Conservation (phyloP, 2,329 filamentous ascomycete species). For the Thermothelomyces thermophilus region DNA sequence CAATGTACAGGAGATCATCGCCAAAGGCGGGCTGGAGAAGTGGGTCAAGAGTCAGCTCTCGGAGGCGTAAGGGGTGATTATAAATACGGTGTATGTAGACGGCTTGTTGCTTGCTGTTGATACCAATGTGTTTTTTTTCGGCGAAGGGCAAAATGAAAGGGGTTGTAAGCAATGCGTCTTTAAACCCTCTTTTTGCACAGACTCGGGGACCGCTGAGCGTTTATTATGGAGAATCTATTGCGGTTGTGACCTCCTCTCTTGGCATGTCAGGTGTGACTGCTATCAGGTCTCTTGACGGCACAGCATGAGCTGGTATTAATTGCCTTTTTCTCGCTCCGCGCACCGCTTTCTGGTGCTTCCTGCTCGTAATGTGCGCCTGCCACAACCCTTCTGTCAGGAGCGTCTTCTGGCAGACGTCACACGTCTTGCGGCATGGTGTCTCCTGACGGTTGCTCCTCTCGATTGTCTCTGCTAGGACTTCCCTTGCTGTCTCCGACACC, state of each 20-base stretch:
- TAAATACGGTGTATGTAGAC: slow-evolving; percentile 35
- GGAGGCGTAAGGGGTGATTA: slow-evolving; percentile 30
- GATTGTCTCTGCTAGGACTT: slow-evolving; percentile 47
- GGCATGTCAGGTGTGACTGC: background rate
- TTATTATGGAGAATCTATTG: background rate
- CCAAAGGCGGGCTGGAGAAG: slow-evolving; percentile 68
- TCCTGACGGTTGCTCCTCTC: slow-evolving; percentile 46
- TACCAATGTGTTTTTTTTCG: background rate
- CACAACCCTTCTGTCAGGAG: slow-evolving; percentile 49
- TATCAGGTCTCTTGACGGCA: slow-evolving; percentile 8
- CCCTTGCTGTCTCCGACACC: slow-evolving; percentile 42
- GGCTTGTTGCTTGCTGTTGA: background rate
- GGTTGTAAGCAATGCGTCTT: background rate
- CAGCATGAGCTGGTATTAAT: slow-evolving; percentile 6
- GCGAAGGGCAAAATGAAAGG: background rate
- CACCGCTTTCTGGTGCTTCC: slow-evolving; percentile 31
- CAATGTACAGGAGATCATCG: slow-evolving; percentile 83
- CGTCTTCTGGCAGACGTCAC: slow-evolving; percentile 65
- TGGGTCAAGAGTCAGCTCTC: slow-evolving; percentile 70
- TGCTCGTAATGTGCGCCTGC: slow-evolving; percentile 40
- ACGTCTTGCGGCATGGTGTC: slow-evolving; percentile 52
- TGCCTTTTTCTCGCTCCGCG: slow-evolving; percentile 15
- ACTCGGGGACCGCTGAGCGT: background rate
- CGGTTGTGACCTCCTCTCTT: background rate
- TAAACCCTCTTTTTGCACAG: background rate